Conservation (phyloP, 2,329 filamentous ascomycete species). For the Fusarium sacchari region DNA sequence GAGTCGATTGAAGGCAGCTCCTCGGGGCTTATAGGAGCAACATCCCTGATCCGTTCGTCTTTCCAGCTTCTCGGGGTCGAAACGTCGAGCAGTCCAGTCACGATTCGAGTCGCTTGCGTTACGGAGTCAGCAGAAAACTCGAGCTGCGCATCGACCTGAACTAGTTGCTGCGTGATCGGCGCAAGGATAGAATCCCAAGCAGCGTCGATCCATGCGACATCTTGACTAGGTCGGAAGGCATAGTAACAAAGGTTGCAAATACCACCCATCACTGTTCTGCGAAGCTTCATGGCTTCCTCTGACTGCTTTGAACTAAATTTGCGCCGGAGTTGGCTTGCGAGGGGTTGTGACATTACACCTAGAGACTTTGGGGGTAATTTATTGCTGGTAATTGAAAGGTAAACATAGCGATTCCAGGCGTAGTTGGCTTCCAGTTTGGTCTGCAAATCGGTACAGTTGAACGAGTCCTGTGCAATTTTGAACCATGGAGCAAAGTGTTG, state of each 20-base stretch:
- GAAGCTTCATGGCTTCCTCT: constrained; percentile 61
- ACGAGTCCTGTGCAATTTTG: constrained; percentile 80
- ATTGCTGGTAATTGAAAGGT: constrained; percentile 72
- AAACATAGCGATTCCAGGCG: constrained; percentile 88
- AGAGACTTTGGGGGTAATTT: constrained; percentile 58
- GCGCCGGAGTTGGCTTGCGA: constrained; percentile 74
- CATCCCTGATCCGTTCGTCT: constrained; percentile 74
- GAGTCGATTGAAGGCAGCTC: constrained; percentile 86
- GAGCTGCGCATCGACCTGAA: constrained; percentile 51
- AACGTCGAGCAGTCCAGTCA: constrained; percentile 75
- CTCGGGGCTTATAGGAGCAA: constrained; percentile 67
- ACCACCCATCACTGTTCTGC: constrained; percentile 69
- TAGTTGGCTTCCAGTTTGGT: constrained; percentile 81
- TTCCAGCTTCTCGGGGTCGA: constrained; percentile 73
- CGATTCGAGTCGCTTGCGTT: constrained; percentile 71
- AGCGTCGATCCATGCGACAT: constrained; percentile 72
- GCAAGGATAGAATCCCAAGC: constrained; percentile 83
- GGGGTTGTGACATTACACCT: constrained; percentile 69
- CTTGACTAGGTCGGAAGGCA: constrained; percentile 75
- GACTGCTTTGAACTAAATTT: constrained; percentile 66
- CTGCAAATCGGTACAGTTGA: constrained; percentile 79
- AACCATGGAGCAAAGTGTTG: constrained; percentile 79
- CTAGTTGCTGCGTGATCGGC: constrained; percentile 68
- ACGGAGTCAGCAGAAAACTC: constrained; percentile 60
- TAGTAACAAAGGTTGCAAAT: constrained; percentile 88